Percentiles rank a stretch among this genome's conserved stretches.
Evolutionary conservation across 1,284 basidiomycete genomes (phyloP).

Genomic region (Ceratorhiza oryzae-sativae): DNA sequence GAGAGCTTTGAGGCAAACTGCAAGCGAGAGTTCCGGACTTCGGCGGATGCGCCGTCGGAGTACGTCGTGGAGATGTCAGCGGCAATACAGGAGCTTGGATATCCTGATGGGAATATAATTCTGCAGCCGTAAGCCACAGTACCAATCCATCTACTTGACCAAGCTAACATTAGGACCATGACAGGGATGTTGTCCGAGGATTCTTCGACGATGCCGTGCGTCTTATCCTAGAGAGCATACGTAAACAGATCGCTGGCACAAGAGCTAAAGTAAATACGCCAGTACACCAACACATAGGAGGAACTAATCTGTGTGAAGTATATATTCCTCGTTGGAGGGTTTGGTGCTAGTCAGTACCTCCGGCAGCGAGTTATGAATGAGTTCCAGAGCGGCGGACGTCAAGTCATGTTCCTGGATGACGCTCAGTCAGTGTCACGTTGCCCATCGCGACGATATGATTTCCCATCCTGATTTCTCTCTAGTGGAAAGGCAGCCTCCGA

Average conservation of each 20-base stretch:
- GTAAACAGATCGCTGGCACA: conserved; percentile 1
- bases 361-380: not conserved
- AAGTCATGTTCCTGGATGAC: conserved; percentile 14
- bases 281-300: too few species aligned
- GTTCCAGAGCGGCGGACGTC: not conserved
- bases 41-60: not conserved
- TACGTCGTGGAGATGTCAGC: conserved; percentile 13
- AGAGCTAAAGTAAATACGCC: conserved; percentile 7
- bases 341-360: conserved; percentile 21
- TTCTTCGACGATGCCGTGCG: conserved; percentile 17
- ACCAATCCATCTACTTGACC: not conserved
- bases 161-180: not conserved
- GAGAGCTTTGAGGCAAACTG: conserved; percentile 19
- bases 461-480: too few species aligned
- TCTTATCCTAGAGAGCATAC: not conserved
- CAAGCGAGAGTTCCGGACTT: conserved; percentile 16
- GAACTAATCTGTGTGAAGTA: not conserved
- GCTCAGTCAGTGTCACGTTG: not conserved
- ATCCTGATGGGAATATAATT: not conserved
- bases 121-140: not conserved
- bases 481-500: conserved; percentile 18
- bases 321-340: conserved; percentile 32
- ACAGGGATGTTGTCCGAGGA: conserved; percentile 5
- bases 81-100: not conserved
- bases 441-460: not conserved